A percentile compares a stretch with the other conserved stretches of the same genome.
These are phyloP conservation scores for Phialophora tarda DNA, from an alignment of 2,329 filamentous ascomycete genomes.

Conservation along the genomic window DNA sequence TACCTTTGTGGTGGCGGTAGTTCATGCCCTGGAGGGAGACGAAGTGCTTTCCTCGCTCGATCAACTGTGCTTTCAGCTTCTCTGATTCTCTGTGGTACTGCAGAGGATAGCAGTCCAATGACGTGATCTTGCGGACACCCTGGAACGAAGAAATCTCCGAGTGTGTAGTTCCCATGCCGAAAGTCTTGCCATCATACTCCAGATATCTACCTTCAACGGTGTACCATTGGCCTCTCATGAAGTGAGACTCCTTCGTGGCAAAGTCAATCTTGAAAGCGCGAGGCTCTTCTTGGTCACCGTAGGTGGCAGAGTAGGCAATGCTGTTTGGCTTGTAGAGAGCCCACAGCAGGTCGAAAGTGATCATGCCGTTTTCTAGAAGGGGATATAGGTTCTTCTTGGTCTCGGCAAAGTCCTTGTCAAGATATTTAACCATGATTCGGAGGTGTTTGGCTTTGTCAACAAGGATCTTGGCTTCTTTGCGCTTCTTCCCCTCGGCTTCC, in stretches of 20 bases:
- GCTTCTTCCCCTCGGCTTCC: constrained; percentile 59
- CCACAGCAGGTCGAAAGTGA: constrained; percentile 85
- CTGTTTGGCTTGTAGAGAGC: constrained; percentile 87
- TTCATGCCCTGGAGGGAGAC: constrained; percentile 79
- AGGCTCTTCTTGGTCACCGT: constrained; percentile 76
- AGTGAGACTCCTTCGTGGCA: constrained; percentile 70
- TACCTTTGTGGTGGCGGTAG: constrained; percentile 76
- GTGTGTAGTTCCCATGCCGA: constrained; percentile 74
- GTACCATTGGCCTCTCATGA: constrained; percentile 77
- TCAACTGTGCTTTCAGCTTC: constrained; percentile 67
- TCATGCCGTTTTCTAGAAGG: constrained; percentile 67
- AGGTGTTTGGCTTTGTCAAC: constrained; percentile 55
- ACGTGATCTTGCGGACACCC: constrained; percentile 81
- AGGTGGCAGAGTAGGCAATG: constrained; percentile 76
- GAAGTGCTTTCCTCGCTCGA: constrained; percentile 84
- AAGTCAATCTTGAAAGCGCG: constrained; percentile 82
- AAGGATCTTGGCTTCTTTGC: constrained; percentile 47
- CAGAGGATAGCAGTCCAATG: constrained; percentile 75
- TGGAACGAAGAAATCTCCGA: constrained; percentile 77
- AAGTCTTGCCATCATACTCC: constrained; percentile 86
- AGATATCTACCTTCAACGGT: constrained; percentile 75
- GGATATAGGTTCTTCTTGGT: constrained; percentile 81
- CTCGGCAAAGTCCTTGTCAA: constrained; percentile 80
- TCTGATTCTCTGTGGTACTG: constrained; percentile 77
- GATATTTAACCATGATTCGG: constrained; percentile 74